phyloP scores from a whole-genome alignment of 2,329 filamentous ascomycete genomes.

The Rhinocladiella mackenziei region DNA sequence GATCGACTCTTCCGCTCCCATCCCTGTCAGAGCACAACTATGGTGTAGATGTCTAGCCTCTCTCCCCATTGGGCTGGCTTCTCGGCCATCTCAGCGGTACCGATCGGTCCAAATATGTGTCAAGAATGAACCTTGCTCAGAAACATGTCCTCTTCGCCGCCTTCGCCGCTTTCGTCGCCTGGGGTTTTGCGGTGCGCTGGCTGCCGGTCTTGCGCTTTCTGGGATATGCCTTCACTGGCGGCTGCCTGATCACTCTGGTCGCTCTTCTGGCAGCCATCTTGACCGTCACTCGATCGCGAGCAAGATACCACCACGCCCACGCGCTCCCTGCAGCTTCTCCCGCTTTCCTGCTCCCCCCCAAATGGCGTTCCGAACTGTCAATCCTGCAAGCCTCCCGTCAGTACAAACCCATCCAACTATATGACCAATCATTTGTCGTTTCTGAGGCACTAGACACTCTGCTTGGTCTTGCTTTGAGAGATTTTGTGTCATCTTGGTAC shows the following conservation, averaged over 20 bases:
- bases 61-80: conserved; percentile 13
- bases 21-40: conserved; percentile 2
- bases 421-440: conserved; percentile 70
- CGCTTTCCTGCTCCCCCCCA: conserved; percentile 58
- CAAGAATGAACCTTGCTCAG: conserved; percentile 43
- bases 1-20: background rate
- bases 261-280: conserved; percentile 58
- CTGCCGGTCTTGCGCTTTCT: conserved; percentile 77
- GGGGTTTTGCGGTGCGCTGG: conserved; percentile 81
- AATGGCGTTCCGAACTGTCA: conserved; percentile 68
- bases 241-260: conserved; percentile 56
- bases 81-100: conserved; percentile 13
- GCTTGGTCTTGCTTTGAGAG: conserved; percentile 69
- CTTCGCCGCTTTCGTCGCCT: conserved; percentile 63
- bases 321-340: conserved; percentile 38
- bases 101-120: conserved; percentile 15
- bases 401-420: conserved; percentile 67
- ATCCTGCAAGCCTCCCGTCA: conserved; percentile 61
- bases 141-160: conserved; percentile 43
- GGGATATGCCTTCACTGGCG: conserved; percentile 75
- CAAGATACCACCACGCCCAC: conserved; percentile 42
- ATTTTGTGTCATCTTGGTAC: conserved; percentile 90
- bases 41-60: conserved; percentile 14
- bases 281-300: conserved; percentile 19
- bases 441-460: conserved; percentile 76